phyloP scores from a whole-genome alignment of 345 rosid species.

The Populus euphratica region DNA sequence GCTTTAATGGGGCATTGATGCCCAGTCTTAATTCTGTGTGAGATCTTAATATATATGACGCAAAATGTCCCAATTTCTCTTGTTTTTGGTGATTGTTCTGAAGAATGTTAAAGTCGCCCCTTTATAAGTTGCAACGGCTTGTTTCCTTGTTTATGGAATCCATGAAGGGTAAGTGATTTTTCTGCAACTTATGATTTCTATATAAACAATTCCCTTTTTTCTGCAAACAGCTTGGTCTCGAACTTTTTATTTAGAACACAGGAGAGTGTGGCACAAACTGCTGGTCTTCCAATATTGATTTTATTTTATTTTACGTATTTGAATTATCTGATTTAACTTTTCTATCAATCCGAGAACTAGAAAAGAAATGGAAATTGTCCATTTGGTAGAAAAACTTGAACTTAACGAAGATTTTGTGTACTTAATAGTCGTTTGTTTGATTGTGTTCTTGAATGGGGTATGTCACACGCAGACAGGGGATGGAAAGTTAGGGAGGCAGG shows the following conservation, averaged over 20 bases:
- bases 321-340: neutral
- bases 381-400: neutral
- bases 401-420: conserved; percentile 6
- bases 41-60: neutral
- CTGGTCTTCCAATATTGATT: neutral
- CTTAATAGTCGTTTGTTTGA: neutral
- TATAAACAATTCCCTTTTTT: neutral
- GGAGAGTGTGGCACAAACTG: neutral
- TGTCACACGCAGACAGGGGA: neutral
- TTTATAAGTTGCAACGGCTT: neutral
- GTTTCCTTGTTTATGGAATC: neutral
- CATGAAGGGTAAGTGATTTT: neutral
- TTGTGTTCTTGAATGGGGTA: neutral
- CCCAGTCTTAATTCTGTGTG: neutral
- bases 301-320: neutral
- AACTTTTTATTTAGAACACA: neutral
- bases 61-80: neutral
- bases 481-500: conserved; percentile 9
- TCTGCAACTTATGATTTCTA: neutral
- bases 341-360: neutral
- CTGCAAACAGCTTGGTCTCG: neutral
- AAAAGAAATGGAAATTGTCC: neutral
- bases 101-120: neutral
- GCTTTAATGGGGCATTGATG: neutral
- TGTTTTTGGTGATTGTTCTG: neutral